These are phyloP conservation scores for Jatropha multifida DNA, from an alignment of 441 rosid genomes.

Conservation along the genomic window DNA sequence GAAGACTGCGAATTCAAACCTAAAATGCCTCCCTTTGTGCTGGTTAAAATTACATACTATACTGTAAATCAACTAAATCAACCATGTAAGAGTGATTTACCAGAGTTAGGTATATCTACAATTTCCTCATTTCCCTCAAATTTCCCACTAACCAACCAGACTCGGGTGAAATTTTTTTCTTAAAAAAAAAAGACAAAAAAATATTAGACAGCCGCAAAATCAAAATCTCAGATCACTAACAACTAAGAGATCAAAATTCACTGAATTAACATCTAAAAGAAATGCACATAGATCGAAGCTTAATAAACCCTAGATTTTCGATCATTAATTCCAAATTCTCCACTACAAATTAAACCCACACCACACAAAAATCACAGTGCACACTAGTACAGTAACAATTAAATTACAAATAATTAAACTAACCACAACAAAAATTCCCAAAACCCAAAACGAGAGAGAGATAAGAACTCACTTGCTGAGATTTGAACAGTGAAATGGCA, in stretches of 20 bases:
- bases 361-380: constrained; percentile 18
- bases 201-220: constrained; percentile 17
- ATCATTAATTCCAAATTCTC: constrained; percentile 25
- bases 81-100: constrained; percentile 11
- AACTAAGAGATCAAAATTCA: constrained; percentile 15
- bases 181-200: neutral
- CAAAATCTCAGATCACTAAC: constrained; percentile 23
- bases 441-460: constrained; percentile 17
- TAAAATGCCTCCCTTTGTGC: neutral
- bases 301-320: constrained; percentile 24
- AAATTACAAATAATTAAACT: constrained; percentile 12
- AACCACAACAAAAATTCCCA: constrained; percentile 5
- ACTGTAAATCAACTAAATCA: constrained; percentile 16
- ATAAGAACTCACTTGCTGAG: constrained; percentile 47
- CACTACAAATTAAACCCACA: constrained; percentile 11
- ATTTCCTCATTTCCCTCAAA: constrained; percentile 23
- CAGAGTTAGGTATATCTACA: constrained; percentile 23
- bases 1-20: constrained; percentile 8
- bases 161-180: constrained; percentile 1
- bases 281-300: constrained; percentile 43
- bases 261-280: constrained; percentile 29
- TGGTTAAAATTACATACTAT: constrained; percentile 1
- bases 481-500: constrained; percentile 43
- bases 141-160: constrained; percentile 31
- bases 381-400: constrained; percentile 5